Evolutionary conservation across 2,329 filamentous ascomycete species (phyloP), one percentile per base, ranked within the genome.

Genomic region (Ophiosphaerella herpotricha): DNA sequence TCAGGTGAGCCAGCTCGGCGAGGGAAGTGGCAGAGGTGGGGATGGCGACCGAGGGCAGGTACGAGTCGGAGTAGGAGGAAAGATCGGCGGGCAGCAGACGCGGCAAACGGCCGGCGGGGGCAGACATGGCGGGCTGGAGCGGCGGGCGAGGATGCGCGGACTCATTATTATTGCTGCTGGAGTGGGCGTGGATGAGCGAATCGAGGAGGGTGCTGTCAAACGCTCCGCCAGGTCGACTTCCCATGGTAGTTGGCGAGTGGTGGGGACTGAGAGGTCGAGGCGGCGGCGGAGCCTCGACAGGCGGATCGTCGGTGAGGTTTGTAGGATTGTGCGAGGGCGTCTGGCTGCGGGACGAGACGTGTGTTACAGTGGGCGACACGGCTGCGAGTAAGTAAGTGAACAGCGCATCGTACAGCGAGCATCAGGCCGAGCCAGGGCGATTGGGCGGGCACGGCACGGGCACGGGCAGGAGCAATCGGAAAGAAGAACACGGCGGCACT

Each of bases 1-100:
- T 87, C 63, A 92, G 75, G 71, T 91, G 88, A 43, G 88, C 88
- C 59, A 93, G 82, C 73, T 92, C 88, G 65, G 89, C 85, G 54
- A 93, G 78, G 12, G 86, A 88, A 39, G 87, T 90, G 50, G 84
- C 82, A 39, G 87, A 84, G 43, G 79, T 80, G 54, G 74, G 70
- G 38, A 76, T 67, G 39, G 87, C 83, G 33, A 82, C 79, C 41
- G 82, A 73, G 40, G 76, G 78, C 47, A 87, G 71, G 58, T 82
- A 80, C 12, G 82, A 74, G 67, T 88, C 87, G 39, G 82, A 80
- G 71, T 89, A 89, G 48, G 85, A 78, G 36, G 86, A 87, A 37
- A 84, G 75, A 68, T 90, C 86, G 54, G 83, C 81, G 40, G 89
- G 73, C 39, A 90, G 77, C n/a, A 86, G 78, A 49, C 78, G 76